phyloP scores from a whole-genome alignment of 2,329 filamentous ascomycete genomes.

The Monosporascus ibericus region DNA sequence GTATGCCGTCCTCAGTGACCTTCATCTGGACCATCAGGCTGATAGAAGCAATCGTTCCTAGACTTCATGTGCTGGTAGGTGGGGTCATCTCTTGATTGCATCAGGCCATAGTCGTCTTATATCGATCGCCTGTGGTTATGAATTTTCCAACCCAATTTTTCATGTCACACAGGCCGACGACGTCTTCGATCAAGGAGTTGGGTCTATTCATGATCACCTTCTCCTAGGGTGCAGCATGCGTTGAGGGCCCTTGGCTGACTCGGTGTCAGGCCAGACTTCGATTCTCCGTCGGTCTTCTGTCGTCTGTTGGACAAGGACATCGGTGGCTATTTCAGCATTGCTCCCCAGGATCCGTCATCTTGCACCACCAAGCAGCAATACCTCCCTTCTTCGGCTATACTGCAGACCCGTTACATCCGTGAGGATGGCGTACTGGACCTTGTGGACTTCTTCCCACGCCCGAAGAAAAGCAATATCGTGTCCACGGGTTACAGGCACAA shows the following conservation, averaged over 20 bases:
- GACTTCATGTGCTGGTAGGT: constrained; percentile 72
- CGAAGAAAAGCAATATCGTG: constrained; percentile 51
- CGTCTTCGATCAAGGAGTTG: too few species aligned
- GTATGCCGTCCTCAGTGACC: constrained; percentile 8
- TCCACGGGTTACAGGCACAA: constrained; percentile 41
- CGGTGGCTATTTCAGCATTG: constrained; percentile 66
- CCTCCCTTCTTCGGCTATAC: constrained; percentile 66
- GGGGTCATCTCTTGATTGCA: neutral
- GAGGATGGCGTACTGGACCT: constrained; percentile 70
- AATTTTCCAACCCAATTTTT: too few species aligned
- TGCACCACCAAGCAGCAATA: constrained; percentile 74
- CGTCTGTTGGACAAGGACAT: constrained; percentile 68
- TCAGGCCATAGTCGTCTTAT: neutral
- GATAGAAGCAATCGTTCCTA: constrained; percentile 3
- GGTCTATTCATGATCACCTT: too few species aligned
- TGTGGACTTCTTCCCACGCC: constrained; percentile 70
- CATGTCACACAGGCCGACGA: too few species aligned
- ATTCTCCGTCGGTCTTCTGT: constrained; percentile 71
- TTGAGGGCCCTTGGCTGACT: neutral
- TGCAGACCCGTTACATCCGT: constrained; percentile 72
- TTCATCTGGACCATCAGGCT: neutral
- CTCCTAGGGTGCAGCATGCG: too few species aligned
- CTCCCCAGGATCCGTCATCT: constrained; percentile 41
- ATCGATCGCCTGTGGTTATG: too few species aligned
- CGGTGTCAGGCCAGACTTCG: constrained; percentile 61